These are phyloP conservation scores for Dendrocalamus sinicus DNA, from an alignment of 176 grass and related monocot species.

Conservation along the genomic window DNA sequence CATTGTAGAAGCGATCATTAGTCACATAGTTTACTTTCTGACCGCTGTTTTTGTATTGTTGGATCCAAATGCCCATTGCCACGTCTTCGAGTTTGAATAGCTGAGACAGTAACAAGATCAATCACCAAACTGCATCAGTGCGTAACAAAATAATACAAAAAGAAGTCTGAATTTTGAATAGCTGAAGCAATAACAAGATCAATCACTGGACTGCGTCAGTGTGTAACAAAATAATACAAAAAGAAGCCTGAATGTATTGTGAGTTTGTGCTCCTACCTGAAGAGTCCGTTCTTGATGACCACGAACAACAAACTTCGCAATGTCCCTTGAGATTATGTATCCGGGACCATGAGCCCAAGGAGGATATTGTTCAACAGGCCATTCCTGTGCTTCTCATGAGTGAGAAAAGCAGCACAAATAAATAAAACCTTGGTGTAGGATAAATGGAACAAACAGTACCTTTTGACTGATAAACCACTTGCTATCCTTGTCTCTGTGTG, in stretches of 20 bases:
- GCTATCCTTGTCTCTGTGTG: conserved; percentile 82
- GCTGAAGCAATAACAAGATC: conserved; percentile 47
- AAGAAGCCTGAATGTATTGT: background rate
- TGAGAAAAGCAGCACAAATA: conserved; percentile 37
- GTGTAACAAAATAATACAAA: background rate
- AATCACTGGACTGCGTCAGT: background rate
- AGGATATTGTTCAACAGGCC: conserved; percentile 67
- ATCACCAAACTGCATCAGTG: background rate
- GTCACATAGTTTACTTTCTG: conserved; percentile 70
- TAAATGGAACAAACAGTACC: conserved; percentile 53
- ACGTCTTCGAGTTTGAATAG: conserved; percentile 98
- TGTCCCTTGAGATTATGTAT: conserved; percentile 83
- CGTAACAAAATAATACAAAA: background rate
- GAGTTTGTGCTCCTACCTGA: conserved; percentile 53
- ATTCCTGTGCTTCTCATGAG: conserved; percentile 61
- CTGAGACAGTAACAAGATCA: conserved; percentile 46
- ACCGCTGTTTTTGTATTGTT: conserved; percentile 70
- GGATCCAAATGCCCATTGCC: conserved; percentile 93
- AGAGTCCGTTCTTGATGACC: conserved; percentile 76
- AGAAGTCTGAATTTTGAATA: conserved; percentile 62
- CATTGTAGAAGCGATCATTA: conserved; percentile 77
- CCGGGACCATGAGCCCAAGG: conserved; percentile 97
- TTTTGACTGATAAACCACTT: conserved; percentile 91
- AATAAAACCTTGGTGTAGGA: background rate
- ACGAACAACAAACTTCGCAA: conserved; percentile 75